These are phyloP conservation scores for Isabelozyma rhagii DNA, from an alignment of 805 yeast genomes.

Conservation along the genomic window DNA sequence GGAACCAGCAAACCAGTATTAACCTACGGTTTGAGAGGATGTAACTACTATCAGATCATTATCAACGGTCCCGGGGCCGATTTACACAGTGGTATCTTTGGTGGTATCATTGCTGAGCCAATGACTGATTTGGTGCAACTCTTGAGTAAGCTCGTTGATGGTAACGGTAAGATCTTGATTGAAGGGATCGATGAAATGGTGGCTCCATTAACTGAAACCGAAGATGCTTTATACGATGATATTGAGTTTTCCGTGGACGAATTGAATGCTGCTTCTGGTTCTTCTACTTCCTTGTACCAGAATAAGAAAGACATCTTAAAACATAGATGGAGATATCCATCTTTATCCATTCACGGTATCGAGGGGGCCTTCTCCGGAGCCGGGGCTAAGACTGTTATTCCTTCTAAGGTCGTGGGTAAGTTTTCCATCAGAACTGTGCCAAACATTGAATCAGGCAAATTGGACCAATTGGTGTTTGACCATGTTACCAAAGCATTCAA, in stretches of 20 bases:
- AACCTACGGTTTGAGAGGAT: slow-evolving; percentile 97
- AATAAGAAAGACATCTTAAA: slow-evolving; percentile 82
- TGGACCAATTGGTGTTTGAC: slow-evolving; percentile 73
- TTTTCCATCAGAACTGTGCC: slow-evolving; percentile 98
- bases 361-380: slow-evolving; percentile 95
- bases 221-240: slow-evolving; percentile 72
- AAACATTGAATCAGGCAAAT: slow-evolving; percentile 74
- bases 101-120: slow-evolving; percentile 97
- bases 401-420: slow-evolving; percentile 90
- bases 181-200: slow-evolving; percentile 94
- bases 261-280: slow-evolving; percentile 84
- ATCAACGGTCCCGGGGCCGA: slow-evolving; percentile 95
- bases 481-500: slow-evolving; percentile 66
- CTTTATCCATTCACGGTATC: slow-evolving; percentile 91
- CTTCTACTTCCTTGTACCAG: slow-evolving; percentile 74
- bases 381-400: slow-evolving; percentile 98
- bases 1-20: slow-evolving; percentile 96
- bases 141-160: slow-evolving; percentile 72
- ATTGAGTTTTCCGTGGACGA: slow-evolving; percentile 85
- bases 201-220: slow-evolving; percentile 84
- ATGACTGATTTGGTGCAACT: slow-evolving; percentile 87
- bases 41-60: slow-evolving; percentile 82
- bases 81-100: slow-evolving; percentile 95
- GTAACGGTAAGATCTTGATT: slow-evolving; percentile 77
- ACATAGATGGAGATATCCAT: slow-evolving; percentile 99